Conservation (phyloP, 2,329 filamentous ascomycete species). For the Hymenoscyphus linearis region DNA sequence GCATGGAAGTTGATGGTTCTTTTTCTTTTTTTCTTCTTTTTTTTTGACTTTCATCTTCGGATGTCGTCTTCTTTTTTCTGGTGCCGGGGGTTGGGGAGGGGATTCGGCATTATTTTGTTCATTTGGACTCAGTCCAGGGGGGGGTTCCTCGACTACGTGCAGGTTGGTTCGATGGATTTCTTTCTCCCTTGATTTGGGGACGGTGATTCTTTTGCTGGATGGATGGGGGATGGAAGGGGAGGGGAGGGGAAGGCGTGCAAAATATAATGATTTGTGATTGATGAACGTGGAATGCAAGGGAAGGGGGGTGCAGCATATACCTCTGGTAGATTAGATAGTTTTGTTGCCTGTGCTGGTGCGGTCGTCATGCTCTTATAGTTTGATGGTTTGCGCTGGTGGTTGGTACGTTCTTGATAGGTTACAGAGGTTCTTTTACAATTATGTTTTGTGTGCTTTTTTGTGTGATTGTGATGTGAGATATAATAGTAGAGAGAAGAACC, state of each 20-base stretch:
- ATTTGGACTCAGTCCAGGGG: background rate
- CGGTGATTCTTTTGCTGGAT: background rate
- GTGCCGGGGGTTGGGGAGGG: background rate
- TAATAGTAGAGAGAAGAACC: no score
- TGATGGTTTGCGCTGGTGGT: no score
- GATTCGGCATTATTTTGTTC: background rate
- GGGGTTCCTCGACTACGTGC: conserved; percentile 31
- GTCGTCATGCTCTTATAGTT: no score
- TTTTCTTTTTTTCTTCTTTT: conserved; percentile 7
- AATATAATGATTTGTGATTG: no score
- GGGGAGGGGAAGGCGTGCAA: background rate
- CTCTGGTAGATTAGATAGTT: no score
- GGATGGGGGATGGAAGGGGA: background rate
- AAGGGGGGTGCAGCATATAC: no score
- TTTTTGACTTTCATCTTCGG: background rate
- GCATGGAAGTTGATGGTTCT: conserved; percentile 13
- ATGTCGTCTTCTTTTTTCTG: background rate
- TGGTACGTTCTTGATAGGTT: no score
- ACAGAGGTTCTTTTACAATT: background rate
- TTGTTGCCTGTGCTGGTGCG: no score
- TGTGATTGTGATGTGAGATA: no score
- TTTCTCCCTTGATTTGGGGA: background rate
- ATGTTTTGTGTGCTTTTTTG: background rate
- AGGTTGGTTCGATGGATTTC: conserved; percentile 29
- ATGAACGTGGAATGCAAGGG: no score